These are phyloP conservation scores for Melastoma candidum DNA, from an alignment of 441 rosid genomes.

Conservation along the genomic window DNA sequence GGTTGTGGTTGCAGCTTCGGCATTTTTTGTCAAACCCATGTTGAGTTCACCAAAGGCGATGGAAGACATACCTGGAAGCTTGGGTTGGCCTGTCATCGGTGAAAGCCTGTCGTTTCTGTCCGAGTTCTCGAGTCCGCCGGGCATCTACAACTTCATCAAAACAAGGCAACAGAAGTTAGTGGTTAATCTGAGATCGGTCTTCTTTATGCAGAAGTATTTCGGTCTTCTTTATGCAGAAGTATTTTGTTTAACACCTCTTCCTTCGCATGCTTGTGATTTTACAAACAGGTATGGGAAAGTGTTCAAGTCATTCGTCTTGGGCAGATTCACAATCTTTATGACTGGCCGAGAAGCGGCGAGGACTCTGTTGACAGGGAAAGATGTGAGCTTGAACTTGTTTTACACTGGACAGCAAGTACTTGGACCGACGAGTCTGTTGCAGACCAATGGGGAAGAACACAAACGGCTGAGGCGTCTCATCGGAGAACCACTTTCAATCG, in stretches of 20 bases:
- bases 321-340: constrained; percentile 25
- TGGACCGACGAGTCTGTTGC: constrained; percentile 56
- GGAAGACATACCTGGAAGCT: constrained; percentile 31
- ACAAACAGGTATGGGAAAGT: constrained; percentile 50
- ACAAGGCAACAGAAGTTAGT: constrained; percentile 44
- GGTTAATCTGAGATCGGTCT: neutral
- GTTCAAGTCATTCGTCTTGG: constrained; percentile 44
- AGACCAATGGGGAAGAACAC: constrained; percentile 48
- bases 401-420: constrained; percentile 61
- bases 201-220: too few relatives aligned
- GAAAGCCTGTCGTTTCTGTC: constrained; percentile 51
- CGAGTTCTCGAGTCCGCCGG: constrained; percentile 43
- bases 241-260: too few relatives aligned
- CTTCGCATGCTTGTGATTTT: too few relatives aligned
- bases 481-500: constrained; percentile 49
- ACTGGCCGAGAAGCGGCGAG: constrained; percentile 46
- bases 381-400: constrained; percentile 61
- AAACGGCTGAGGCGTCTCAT: constrained; percentile 45
- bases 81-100: constrained; percentile 56
- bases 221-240: too few relatives aligned
- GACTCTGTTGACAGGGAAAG: constrained; percentile 59
- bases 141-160: constrained; percentile 45
- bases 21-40: too few relatives aligned
- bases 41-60: too few relatives aligned
- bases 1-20: constrained; percentile 2